These are phyloP conservation scores for Saturnispora kantuleensis DNA, from an alignment of 805 yeast genomes.

Conservation along the genomic window DNA sequence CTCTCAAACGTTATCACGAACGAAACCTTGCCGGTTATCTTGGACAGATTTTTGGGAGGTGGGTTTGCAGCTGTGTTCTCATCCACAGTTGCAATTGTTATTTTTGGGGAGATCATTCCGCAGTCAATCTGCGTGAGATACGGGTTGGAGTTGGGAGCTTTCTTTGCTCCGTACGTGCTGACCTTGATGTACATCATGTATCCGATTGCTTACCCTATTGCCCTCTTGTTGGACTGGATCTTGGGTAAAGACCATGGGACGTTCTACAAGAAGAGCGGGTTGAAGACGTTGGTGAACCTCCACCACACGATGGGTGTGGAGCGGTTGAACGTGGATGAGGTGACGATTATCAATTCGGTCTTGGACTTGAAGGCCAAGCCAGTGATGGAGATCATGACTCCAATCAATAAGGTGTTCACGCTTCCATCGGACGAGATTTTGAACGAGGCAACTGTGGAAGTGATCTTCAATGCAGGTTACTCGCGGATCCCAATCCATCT, in stretches of 20 bases:
- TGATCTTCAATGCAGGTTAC: conserved; percentile 87
- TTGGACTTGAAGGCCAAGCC: conserved; percentile 87
- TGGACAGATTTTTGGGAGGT: conserved; percentile 89
- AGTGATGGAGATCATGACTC: conserved; percentile 86
- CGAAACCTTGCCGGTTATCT: conserved; percentile 87
- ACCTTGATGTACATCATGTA: conserved; percentile 79
- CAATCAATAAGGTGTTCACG: conserved; percentile 81
- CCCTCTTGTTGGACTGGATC: conserved; percentile 65
- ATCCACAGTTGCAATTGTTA: conserved; percentile 86
- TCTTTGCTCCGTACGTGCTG: conserved; percentile 81
- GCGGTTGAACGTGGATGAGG: conserved; percentile 87
- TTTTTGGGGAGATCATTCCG: conserved; percentile 95
- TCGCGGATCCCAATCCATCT: conserved; percentile 89
- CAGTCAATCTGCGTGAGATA: conserved; percentile 88
- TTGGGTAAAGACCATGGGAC: conserved; percentile 97
- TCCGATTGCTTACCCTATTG: conserved; percentile 89
- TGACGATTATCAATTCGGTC: conserved; percentile 89
- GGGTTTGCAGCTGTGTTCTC: conserved; percentile 95
- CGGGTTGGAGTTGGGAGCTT: conserved; percentile 85
- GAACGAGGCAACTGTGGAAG: conserved; percentile 78
- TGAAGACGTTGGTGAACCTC: conserved; percentile 85
- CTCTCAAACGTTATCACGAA: conserved; percentile 85
- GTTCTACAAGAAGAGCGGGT: conserved; percentile 82
- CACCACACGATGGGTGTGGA: conserved; percentile 95
- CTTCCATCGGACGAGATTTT: conserved; percentile 74